These are phyloP conservation scores for Ogataea thermomethanolica DNA, from an alignment of 805 yeast species.

Conservation along the genomic window DNA sequence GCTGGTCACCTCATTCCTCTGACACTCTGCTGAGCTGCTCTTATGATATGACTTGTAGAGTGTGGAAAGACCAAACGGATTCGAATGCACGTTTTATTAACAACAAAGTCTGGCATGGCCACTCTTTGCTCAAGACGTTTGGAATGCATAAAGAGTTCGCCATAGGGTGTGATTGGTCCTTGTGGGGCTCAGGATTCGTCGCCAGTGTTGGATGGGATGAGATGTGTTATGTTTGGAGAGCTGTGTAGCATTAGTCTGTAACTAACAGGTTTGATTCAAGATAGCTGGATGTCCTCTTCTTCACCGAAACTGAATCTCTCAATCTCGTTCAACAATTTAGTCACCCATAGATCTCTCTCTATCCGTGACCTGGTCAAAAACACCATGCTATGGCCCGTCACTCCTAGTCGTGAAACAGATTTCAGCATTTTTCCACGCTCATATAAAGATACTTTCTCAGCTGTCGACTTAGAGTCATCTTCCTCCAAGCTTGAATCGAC, in stretches of 20 bases:
- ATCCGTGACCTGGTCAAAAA: slow-evolving; percentile 80
- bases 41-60: slow-evolving; percentile 88
- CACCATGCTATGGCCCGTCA: slow-evolving; percentile 63
- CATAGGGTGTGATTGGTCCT: slow-evolving; percentile 89
- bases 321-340: slow-evolving; percentile 40
- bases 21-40: slow-evolving; percentile 70
- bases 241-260: slow-evolving; percentile 32
- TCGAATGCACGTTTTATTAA: slow-evolving; percentile 51
- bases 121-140: slow-evolving; percentile 58
- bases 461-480: slow-evolving; percentile 1
- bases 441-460: slow-evolving; percentile 7
- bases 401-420: slow-evolving; percentile 54
- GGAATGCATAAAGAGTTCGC: slow-evolving; percentile 81
- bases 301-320: slow-evolving; percentile 36
- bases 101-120: slow-evolving; percentile 45
- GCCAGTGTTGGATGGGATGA: slow-evolving; percentile 97
- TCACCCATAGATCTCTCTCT: slow-evolving; percentile 83
- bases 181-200: slow-evolving; percentile 97
- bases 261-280: slow-evolving; percentile 10
- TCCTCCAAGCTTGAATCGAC: slow-evolving; percentile 8
- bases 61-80: slow-evolving; percentile 76
- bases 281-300: slow-evolving; percentile 20
- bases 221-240: slow-evolving; percentile 86
- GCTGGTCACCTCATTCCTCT: slow-evolving; percentile 87
- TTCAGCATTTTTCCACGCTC: slow-evolving; percentile 34